These are phyloP conservation scores for Zymoseptoria pseudotritici DNA, from an alignment of 2,329 filamentous ascomycete species.

Conservation along the genomic window DNA sequence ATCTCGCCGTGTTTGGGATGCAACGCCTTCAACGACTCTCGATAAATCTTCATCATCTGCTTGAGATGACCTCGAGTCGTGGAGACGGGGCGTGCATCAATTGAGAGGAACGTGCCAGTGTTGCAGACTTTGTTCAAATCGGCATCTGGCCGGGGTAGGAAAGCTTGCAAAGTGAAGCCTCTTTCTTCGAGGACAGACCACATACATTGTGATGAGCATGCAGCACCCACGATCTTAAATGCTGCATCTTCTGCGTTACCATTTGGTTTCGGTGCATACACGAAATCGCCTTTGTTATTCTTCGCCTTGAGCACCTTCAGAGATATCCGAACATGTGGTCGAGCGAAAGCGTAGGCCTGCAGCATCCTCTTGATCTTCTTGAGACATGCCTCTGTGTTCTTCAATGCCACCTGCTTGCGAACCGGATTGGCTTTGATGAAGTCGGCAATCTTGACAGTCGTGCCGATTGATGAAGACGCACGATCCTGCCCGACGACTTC, in stretches of 20 bases:
- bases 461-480: constrained; percentile 57
- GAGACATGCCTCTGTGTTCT: constrained; percentile 51
- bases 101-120: constrained; percentile 52
- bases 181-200: constrained; percentile 31
- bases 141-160: constrained; percentile 49
- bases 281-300: constrained; percentile 49
- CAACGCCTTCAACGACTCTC: constrained; percentile 38
- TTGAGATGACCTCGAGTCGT: constrained; percentile 50
- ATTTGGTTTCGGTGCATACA: constrained; percentile 51
- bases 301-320: constrained; percentile 52
- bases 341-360: constrained; percentile 58
- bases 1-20: constrained; percentile 23
- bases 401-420: constrained; percentile 51
- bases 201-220: constrained; percentile 49
- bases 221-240: constrained; percentile 53
- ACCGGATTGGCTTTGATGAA: constrained; percentile 58
- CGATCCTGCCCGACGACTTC: constrained; percentile 32
- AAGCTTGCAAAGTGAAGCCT: constrained; percentile 47
- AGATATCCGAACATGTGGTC: constrained; percentile 54
- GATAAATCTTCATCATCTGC: constrained; percentile 50
- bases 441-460: constrained; percentile 54
- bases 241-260: constrained; percentile 51
- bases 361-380: constrained; percentile 54
- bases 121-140: constrained; percentile 33
- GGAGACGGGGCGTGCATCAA: constrained; percentile 61